A percentile compares a stretch with the other conserved stretches of the same genome.
Conservation (phyloP, 352 stramenopile species). For the Globisporangium barbulae region DNA sequence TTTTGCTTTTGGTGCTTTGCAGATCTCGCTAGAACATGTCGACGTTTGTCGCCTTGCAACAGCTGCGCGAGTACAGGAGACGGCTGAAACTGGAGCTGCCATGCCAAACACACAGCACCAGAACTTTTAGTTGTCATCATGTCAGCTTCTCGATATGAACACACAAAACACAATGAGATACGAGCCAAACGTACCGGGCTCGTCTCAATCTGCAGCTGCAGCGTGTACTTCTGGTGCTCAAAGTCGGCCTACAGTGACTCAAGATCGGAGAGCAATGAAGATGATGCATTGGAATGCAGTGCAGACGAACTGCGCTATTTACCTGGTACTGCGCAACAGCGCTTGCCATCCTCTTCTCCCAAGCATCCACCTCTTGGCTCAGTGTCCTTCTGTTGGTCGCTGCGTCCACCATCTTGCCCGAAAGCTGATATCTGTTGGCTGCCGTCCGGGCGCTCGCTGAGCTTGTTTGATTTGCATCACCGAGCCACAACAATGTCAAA, state of each 20-base stretch:
- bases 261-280: not conserved
- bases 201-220: conserved; percentile 49
- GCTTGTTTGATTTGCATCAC: not conserved
- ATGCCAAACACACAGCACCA: not conserved
- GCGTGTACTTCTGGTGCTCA: conserved; percentile 34
- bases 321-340: conserved; percentile 3
- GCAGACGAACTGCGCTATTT: not conserved
- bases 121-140: too few relatives aligned
- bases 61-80: conserved; percentile 46
- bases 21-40: conserved; percentile 13
- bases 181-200: conserved; percentile 29
- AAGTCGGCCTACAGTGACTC: conserved; percentile 18
- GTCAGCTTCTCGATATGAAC: not conserved
- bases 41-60: conserved; percentile 33
- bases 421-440: not conserved
- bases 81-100: conserved; percentile 49
- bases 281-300: not conserved
- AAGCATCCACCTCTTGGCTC: not conserved
- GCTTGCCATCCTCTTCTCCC: conserved; percentile 1
- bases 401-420: not conserved
- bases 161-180: not conserved
- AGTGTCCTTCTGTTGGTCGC: too few relatives aligned
- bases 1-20: conserved; percentile 29
- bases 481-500: not conserved
- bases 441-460: not conserved